Evolutionary conservation across 257 asterid species (phyloP).

Genomic region (Salvia splendens): DNA sequence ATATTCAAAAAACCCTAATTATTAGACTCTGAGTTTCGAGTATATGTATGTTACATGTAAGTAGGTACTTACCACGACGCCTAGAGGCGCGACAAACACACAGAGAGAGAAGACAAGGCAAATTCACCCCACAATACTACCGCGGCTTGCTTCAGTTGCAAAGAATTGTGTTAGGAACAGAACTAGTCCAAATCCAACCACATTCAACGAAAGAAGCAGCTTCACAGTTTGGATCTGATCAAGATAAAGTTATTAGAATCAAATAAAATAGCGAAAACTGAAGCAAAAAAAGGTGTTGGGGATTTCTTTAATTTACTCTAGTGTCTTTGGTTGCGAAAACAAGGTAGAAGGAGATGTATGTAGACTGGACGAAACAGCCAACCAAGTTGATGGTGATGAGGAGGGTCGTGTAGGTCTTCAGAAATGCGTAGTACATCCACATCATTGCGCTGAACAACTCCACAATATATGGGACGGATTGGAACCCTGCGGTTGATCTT

Average conservation of each 20-base stretch:
- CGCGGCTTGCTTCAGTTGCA: conserved; percentile 36
- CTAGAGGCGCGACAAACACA: conserved; percentile 61
- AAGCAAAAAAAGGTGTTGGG: no score
- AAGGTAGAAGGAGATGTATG: conserved; percentile 53
- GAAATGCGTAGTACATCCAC: conserved; percentile 71
- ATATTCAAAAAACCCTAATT: background rate
- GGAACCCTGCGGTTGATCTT: conserved; percentile 62
- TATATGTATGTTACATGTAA: no score
- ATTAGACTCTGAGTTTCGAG: background rate
- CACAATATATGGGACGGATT: conserved; percentile 54
- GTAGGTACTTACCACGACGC: conserved; percentile 44
- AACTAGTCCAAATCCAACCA: conserved; percentile 49
- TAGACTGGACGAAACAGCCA: conserved; percentile 56
- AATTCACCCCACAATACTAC: conserved; percentile 53
- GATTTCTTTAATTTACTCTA: conserved; percentile 36
- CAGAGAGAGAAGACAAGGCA: conserved; percentile 54
- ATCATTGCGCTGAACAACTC: conserved; percentile 68
- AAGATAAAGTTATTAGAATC: background rate
- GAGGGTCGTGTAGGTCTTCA: conserved; percentile 60
- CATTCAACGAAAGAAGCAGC: conserved; percentile 38
- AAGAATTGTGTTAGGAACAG: conserved; percentile 45
- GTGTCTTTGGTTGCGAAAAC: conserved; percentile 46
- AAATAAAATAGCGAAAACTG: background rate
- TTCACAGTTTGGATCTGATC: conserved; percentile 49
- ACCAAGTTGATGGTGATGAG: conserved; percentile 65